Base-by-base conservation (phyloP, 179 eudicot species). In the Monotropa hypopitys region DNA sequence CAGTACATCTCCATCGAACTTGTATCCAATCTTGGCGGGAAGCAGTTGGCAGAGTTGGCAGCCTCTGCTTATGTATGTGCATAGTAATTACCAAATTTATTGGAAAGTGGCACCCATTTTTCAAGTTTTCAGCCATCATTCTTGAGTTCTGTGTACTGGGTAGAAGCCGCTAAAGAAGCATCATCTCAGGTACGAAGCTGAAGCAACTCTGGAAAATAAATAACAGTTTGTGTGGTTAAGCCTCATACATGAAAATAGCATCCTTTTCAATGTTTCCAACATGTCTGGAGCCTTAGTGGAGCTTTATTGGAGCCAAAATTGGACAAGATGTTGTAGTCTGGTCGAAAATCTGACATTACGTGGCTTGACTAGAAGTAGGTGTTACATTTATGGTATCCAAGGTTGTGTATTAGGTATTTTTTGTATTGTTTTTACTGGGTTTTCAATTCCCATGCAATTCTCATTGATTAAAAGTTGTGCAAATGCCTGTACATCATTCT, bases 21-120 rank as follows among this genome's bases (percentile, higher is more conserved):
- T 53, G 81, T 87, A 15, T 88, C 87, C 56, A 79, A 81, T 56
- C 90, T 88, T 82, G 89, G 84, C 30, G 85, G 85, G 26, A 76
- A 82, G 80, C 83, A 83, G 82, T 73, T 88, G 74, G 88, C 84
- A 54, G 91, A 85, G 53, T 78, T 83, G 67, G 91, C 86, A 30
- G 79, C 84, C 20, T 83, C 86, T 70, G 59, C 57, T 53, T 57
- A 51, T 32, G 28, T 62, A 46, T 61, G 50, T 53, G 9, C 67
- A 72, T 76, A 76, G 80, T 45, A 59, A 67, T 81, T 26, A 54
- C 67, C 57, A 65, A 18, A 35, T 20, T 40, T 43, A 20, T 5
- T 10, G 12, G 28, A 11, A 11, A 10, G 35, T 62, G 30, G 56
- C 42, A 20, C 28, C 13, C 32, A 20, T 46, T 46, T 32, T 53